A percentile compares a stretch with the other conserved stretches of the same genome.
Conservation (phyloP, 768 basidiomycete genomes). For the Cantharellus anzutake region DNA sequence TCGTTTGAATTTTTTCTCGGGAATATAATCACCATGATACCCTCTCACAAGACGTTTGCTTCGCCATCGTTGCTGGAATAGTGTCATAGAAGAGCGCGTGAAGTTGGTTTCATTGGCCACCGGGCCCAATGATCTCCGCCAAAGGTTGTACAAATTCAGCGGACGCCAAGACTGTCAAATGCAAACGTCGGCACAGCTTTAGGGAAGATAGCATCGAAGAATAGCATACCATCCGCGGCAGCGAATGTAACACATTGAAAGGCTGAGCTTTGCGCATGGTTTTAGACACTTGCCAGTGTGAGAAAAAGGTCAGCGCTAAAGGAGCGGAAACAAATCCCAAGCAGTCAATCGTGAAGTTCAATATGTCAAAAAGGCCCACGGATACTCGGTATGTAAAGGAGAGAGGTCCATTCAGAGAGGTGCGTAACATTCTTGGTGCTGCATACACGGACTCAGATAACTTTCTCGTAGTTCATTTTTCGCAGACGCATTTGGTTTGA, state of each 20-base stretch:
- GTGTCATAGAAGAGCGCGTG: constrained; percentile 32
- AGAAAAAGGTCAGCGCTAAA: too few species aligned
- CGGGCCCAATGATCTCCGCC: constrained; percentile 46
- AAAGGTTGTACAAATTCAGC: constrained; percentile 72
- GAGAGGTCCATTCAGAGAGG: too few species aligned
- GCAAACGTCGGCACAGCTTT: not conserved
- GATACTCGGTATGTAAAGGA: too few species aligned
- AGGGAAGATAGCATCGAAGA: not conserved
- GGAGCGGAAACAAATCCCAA: too few species aligned
- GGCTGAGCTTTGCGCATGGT: not conserved
- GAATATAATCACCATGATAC: constrained; percentile 91
- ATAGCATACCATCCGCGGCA: constrained; percentile 57
- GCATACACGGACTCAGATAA: too few species aligned
- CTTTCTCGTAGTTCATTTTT: too few species aligned
- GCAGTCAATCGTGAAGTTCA: too few species aligned
- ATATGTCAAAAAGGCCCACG: too few species aligned
- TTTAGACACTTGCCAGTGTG: not conserved
- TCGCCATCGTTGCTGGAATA: constrained; percentile 85
- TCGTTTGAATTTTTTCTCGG: constrained; percentile 81
- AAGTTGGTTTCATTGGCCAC: constrained; percentile 37
- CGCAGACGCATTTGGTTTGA: too few species aligned
- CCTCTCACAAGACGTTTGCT: constrained; percentile 74
- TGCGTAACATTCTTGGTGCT: too few species aligned
- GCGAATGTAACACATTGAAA: constrained; percentile 12
- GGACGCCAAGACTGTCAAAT: constrained; percentile 9